Evolutionary conservation across 768 basidiomycete species (phyloP), one percentile per base, ranked within the genome.

Genomic region (Chiua virens): DNA sequence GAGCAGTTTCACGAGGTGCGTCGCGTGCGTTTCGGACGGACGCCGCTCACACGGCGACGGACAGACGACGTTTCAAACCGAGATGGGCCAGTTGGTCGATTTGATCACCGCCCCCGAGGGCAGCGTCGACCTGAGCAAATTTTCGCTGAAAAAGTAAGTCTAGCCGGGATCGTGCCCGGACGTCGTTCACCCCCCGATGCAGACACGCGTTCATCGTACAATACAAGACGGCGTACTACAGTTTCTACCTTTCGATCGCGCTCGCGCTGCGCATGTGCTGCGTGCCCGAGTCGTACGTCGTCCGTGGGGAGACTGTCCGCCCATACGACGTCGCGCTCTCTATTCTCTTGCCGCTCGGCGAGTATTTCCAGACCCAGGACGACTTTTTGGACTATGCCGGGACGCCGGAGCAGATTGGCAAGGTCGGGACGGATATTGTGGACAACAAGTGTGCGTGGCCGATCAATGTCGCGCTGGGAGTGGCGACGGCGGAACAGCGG

Each of bases 401-500:
- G 5, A 81, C 89, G 8, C 92, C 93, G 0, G 93, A 94, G 71
- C 79, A 88, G 60, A 88, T 98, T 45, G 96, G 96, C 42, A 98
- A 99, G 75, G 85, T 99, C 52, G 97, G 96, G 20, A 98, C 96
- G 15, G 97, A 98, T 69, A 99, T 99, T 63, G 70, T 98, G 52
- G 96, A 99, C 72, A 98, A 98, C 83, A 99, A 99, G 75, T 98
- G 96, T 71, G 89, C 88, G 17, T 99, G 96, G 97, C 86, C 87
- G 60, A 79, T 98, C 69, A 98, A 97, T 73, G 85, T 83, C 20
- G 97, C 93, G 25, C 77, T 98, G 51, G 68, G 72, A 15, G 66
- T 75, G 37, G 83, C 79, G 2, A 75, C 72, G 5, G 73, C 81
- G 0, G 77, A 63, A n/a, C 86, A 87, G 66, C 78, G 81, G 32